Evolutionary conservation across 1,284 basidiomycete genomes (phyloP).

Genomic region (Naganishia sp.): DNA sequence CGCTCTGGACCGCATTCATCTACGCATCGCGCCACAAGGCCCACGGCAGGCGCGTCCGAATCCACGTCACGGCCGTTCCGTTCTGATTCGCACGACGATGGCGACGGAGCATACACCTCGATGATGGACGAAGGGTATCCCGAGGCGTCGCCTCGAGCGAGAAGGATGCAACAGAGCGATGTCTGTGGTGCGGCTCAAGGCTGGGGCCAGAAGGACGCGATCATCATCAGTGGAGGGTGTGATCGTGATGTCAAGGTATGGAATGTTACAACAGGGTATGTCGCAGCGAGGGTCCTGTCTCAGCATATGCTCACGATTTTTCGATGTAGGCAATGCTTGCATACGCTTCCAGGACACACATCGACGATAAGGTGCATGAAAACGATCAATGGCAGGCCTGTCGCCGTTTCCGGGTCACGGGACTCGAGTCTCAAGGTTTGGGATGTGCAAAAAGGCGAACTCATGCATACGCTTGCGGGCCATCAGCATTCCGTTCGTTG

Average conservation of each 20-base stretch:
- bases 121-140: background rate
- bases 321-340: conserved; percentile 67
- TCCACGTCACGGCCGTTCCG: background rate
- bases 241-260: conserved; percentile 88
- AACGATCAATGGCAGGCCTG: conserved; percentile 79
- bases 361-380: conserved; percentile 91
- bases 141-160: conserved; percentile 33
- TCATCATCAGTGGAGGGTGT: conserved; percentile 89
- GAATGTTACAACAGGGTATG: conserved; percentile 81
- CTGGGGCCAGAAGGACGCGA: conserved; percentile 65
- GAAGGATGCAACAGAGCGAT: conserved; percentile 57
- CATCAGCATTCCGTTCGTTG: conserved; percentile 84
- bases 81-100: background rate
- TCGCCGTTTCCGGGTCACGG: conserved; percentile 86
- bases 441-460: conserved; percentile 79
- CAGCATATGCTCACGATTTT: background rate
- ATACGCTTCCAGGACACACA: conserved; percentile 78
- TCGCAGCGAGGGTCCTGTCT: conserved; percentile 26
- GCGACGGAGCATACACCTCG: background rate
- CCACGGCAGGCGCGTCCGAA: background rate
- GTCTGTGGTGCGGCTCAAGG: conserved; percentile 66
- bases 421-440: conserved; percentile 86
- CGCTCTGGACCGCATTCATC: background rate
- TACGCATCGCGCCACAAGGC: background rate
- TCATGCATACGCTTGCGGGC: conserved; percentile 71